Evolutionary conservation across 225 moss, liverwort and hornwort species (phyloP).

Genomic region (Takakia lepidozioides): DNA sequence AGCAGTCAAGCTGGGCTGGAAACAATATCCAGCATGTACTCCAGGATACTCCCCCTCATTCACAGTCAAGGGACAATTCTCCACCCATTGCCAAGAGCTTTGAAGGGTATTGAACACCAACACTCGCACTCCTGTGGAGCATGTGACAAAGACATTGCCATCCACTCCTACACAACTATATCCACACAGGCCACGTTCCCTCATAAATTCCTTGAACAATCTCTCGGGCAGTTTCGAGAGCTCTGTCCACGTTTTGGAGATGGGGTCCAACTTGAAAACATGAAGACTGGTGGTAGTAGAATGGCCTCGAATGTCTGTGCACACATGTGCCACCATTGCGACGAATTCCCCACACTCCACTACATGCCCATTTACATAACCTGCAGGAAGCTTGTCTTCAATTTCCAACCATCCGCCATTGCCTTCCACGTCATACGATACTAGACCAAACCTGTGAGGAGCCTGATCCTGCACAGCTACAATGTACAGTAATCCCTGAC

Average conservation of each 20-base stretch:
- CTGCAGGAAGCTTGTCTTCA: slow-evolving; percentile 2
- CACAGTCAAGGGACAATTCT: slow-evolving; percentile 6
- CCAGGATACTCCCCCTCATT: slow-evolving; percentile 1
- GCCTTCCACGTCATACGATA: slow-evolving; percentile 2
- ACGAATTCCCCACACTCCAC: slow-evolving; percentile 6
- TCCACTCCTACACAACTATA: slow-evolving; percentile 9
- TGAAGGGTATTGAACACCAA: slow-evolving; percentile 5
- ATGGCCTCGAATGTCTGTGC: too few species aligned
- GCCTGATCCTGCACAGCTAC: background rate
- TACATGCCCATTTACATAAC: slow-evolving; percentile 4
- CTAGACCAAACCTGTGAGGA: slow-evolving; percentile 2
- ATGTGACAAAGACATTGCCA: slow-evolving; percentile 4
- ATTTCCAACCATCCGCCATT: slow-evolving; percentile 1
- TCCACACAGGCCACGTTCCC: slow-evolving; percentile 3
- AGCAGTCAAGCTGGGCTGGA: slow-evolving; percentile 7
- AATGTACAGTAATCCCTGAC: slow-evolving; percentile 1
- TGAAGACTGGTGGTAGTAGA: background rate
- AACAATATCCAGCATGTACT: slow-evolving; percentile 2
- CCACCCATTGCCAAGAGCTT: slow-evolving; percentile 4
- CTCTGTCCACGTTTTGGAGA: slow-evolving; percentile 1
- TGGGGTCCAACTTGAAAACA: background rate
- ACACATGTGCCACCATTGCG: slow-evolving; percentile 5
- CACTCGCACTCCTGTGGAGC: slow-evolving; percentile 3
- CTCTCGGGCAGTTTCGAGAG: slow-evolving; percentile 1
- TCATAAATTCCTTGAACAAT: slow-evolving; percentile 5